phyloP scores from a whole-genome alignment of 768 basidiomycete species.

The Kwoniella sp. region DNA sequence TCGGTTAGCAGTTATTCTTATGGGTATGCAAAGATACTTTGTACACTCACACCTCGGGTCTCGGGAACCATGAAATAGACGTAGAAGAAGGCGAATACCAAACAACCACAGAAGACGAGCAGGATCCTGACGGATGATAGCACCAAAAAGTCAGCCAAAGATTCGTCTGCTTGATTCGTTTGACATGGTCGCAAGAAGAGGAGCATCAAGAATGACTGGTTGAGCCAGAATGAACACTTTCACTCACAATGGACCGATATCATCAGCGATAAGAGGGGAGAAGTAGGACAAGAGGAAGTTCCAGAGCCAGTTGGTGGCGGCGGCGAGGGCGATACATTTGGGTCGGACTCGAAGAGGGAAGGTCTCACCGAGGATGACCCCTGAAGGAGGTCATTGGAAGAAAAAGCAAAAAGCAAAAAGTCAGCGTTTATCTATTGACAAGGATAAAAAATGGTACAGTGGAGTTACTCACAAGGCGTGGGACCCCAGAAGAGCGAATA shows the following conservation, averaged over 20 bases:
- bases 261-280: conserved; percentile 27
- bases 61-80: conserved; percentile 75
- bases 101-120: conserved; percentile 74
- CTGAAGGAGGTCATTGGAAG: conserved; percentile 36
- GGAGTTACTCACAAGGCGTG: conserved; percentile 23
- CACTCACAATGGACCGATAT: conserved; percentile 32
- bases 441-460: conserved; percentile 12
- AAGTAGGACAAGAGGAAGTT: conserved; percentile 30
- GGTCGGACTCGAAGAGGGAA: conserved; percentile 79
- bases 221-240: too few relatives aligned
- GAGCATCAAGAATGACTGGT: neutral
- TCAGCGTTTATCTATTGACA: neutral
- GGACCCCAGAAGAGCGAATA: conserved; percentile 24
- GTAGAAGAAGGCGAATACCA: conserved; percentile 67
- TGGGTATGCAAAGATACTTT: too few relatives aligned
- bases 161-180: too few relatives aligned
- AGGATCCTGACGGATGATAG: conserved; percentile 59
- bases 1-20: too few relatives aligned
- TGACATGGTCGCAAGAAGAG: too few relatives aligned
- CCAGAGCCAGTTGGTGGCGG: conserved; percentile 61
- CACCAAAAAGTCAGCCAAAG: neutral
- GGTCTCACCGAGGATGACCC: conserved; percentile 68
- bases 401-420: neutral
- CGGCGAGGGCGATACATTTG: conserved; percentile 71
- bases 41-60: conserved; percentile 56